Percentiles rank a stretch among this genome's conserved stretches.
Evolutionary conservation across 345 rosid species (phyloP).

Genomic region (Hibiscus tridactylites): DNA sequence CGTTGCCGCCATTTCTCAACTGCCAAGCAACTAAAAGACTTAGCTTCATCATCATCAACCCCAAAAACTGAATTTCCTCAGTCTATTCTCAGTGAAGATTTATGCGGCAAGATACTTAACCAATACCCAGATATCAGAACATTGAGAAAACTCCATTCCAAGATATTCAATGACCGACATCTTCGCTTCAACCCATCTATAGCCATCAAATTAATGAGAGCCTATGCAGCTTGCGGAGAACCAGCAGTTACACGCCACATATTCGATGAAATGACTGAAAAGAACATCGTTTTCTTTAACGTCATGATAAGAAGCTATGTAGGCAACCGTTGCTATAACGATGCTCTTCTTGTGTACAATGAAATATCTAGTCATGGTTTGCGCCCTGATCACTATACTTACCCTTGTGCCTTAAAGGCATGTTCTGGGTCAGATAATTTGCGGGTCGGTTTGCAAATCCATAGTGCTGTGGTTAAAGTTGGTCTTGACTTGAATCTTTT

Average conservation of each 20-base stretch:
- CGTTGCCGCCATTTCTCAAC: slow-evolving; percentile 25
- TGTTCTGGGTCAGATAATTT: slow-evolving; percentile 48
- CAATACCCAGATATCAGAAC: slow-evolving; percentile 40
- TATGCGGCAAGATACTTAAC: slow-evolving; percentile 40
- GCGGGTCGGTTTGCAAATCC: slow-evolving; percentile 49
- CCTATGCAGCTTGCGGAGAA: slow-evolving; percentile 41
- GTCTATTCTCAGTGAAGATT: slow-evolving; percentile 16
- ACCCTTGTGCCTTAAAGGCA: slow-evolving; percentile 67
- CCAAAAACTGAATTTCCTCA: slow-evolving; percentile 4
- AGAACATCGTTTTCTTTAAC: slow-evolving; percentile 57
- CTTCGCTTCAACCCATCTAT: slow-evolving; percentile 35
- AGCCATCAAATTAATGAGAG: slow-evolving; percentile 53
- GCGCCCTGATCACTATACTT: slow-evolving; percentile 57
- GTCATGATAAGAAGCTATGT: slow-evolving; percentile 75
- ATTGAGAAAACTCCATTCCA: slow-evolving; percentile 37
- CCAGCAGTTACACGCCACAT: slow-evolving; percentile 42
- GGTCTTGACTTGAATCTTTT: slow-evolving; percentile 48
- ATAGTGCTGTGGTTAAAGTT: slow-evolving; percentile 38
- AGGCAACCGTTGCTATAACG: slow-evolving; percentile 33
- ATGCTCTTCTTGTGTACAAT: slow-evolving; percentile 38
- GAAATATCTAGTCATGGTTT: slow-evolving; percentile 31
- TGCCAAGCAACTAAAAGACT: slow-evolving; percentile 10
- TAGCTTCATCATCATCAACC: slow-evolving; percentile 13
- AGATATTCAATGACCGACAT: slow-evolving; percentile 21
- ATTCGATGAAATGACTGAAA: slow-evolving; percentile 60